phyloP scores from a whole-genome alignment of 805 yeast species.

The Starmerella scarabaei region DNA sequence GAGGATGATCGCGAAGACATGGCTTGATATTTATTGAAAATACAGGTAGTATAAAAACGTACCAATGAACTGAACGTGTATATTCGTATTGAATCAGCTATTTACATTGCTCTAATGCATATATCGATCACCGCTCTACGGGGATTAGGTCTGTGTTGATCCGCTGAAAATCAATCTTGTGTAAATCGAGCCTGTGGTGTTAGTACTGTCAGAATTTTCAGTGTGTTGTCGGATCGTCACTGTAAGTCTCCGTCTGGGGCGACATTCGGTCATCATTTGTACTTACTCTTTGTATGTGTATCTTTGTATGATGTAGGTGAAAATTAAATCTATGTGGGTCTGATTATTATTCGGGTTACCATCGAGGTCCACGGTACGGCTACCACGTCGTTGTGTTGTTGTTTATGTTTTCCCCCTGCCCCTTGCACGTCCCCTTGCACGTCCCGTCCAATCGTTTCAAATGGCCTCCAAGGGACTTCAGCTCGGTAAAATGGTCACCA shows the following conservation, averaged over 20 bases:
- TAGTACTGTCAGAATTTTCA: constrained; percentile 23
- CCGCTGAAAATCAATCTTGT: too few species aligned
- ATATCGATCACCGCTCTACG: too few species aligned
- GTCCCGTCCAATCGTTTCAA: background rate
- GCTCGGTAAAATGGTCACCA: constrained; percentile 19
- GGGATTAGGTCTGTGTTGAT: too few species aligned
- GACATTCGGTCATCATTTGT: constrained; percentile 22
- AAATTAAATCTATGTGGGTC: constrained; percentile 5
- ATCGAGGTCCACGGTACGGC: too few species aligned
- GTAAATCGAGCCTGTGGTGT: constrained; percentile 2
- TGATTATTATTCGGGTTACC: too few species aligned
- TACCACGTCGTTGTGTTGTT: too few species aligned
- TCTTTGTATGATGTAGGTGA: background rate
- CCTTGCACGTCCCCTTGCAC: background rate
- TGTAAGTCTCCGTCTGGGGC: constrained; percentile 24
- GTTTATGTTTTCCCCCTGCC: background rate
- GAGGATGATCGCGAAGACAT: constrained; percentile 18
- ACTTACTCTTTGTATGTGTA: constrained; percentile 18
- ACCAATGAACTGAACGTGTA: background rate
- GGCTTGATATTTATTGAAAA: background rate
- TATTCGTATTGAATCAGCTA: too few species aligned
- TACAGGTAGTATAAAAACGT: too few species aligned
- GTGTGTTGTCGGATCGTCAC: constrained; percentile 26
- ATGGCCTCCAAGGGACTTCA: constrained; percentile 14
- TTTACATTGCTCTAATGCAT: too few species aligned